Evolutionary conservation across 164 flowering plant species (phyloP), one percentile per base, ranked within the genome.

Genomic region (Sextonia rubra): DNA sequence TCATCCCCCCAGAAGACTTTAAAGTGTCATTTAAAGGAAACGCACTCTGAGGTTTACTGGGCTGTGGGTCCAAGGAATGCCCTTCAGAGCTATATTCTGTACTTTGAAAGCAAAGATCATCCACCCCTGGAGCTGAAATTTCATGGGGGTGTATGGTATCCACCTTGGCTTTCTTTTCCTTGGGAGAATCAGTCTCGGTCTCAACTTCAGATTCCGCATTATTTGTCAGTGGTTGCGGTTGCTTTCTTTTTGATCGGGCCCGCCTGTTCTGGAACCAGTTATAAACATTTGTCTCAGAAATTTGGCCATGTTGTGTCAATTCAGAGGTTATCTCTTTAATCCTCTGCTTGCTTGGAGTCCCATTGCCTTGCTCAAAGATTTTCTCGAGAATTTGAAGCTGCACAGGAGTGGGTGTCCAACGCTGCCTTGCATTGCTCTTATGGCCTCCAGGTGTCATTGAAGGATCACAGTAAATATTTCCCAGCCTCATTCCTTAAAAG

Each of bases 181-280:
- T 86, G 7, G 88, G 85, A 14, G 91, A 89, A 25, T 92, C 93
- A 22, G 79, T 86, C 67, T 93, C 98, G 24, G 93, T 83, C 80
- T 91, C 98, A 8, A 81, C 87, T 80, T 90, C 98, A 29, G 89
- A 83, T 58, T 85, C 88, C 6, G 66, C 84, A 80, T 73, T 84
- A 64, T 70, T 70, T 30, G 72, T 27, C 12, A 29, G 32, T 3
- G 72, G 63, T 22, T 64, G 79, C 48, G 44, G 71, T 70, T 84
- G 97, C 81, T 93, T 93, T 71, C 98, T 74, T 68, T 93, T 93
- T 15, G 98, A 93, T 12, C 98, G 77, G 27, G 98, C 98, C 29
- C 97, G 86, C 79, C 98, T 84, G 79, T 93, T 93, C 72, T 93
- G 98, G 72, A 93, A 93, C 98, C 98, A 93, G 73, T 93, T 93